phyloP scores from a whole-genome alignment of 1,139 yeast species.

The Kazachstania sp. region DNA sequence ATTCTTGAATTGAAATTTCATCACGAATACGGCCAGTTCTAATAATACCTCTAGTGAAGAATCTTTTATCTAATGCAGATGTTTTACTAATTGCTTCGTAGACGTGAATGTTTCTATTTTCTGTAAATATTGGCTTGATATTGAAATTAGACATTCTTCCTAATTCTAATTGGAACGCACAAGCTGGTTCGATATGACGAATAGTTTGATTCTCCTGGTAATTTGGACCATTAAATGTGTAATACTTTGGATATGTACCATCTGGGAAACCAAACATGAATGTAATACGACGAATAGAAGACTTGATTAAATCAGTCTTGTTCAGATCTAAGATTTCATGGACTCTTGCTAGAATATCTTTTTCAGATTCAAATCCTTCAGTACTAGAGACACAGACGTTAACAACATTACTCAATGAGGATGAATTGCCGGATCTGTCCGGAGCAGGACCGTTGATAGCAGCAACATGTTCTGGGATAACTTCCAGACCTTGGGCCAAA shows the following conservation, averaged over 20 bases:
- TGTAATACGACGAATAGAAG: constrained; percentile 83
- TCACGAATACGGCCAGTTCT: constrained; percentile 93
- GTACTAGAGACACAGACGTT: constrained; percentile 68
- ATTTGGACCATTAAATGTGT: constrained; percentile 85
- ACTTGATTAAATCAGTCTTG: constrained; percentile 57
- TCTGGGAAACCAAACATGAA: constrained; percentile 76
- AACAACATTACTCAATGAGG: constrained; percentile 61
- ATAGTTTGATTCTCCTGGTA: constrained; percentile 80
- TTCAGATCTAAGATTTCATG: constrained; percentile 58
- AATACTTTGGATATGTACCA: constrained; percentile 90
- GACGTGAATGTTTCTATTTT: constrained; percentile 94
- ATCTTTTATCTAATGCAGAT: constrained; percentile 88
- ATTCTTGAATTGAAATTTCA: constrained; percentile 86
- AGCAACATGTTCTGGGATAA: constrained; percentile 42
- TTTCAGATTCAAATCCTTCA: constrained; percentile 68
- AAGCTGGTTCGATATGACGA: constrained; percentile 96
- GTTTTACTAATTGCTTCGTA: constrained; percentile 94
- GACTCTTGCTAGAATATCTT: constrained; percentile 55
- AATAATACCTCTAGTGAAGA: constrained; percentile 92
- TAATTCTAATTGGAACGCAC: constrained; percentile 93
- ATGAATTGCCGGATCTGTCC: constrained; percentile 36
- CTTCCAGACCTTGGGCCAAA: constrained; percentile 66
- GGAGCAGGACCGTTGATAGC: constrained; percentile 37
- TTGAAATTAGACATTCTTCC: constrained; percentile 91
- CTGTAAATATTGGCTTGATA: constrained; percentile 91